Evolutionary conservation across 495 filamentous ascomycete genomes (phyloP).

Genomic region (Talaromyces trachyspermus): DNA sequence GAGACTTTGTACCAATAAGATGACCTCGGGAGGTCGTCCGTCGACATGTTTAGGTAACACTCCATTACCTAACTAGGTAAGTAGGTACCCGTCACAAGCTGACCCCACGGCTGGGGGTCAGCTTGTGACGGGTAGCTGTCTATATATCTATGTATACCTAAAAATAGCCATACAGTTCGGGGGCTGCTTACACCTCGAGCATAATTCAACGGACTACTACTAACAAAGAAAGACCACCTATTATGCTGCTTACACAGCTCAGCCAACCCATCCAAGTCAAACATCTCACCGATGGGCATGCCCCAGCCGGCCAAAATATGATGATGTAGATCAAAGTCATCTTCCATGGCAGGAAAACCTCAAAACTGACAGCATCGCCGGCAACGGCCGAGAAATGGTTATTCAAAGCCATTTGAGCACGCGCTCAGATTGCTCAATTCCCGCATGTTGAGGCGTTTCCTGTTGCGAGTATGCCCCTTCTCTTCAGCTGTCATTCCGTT

Average conservation of each 20-base stretch:
- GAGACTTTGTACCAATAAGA: too few species aligned
- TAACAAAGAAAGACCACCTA: conserved; percentile 67
- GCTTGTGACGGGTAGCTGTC: too few species aligned
- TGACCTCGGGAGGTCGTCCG: too few species aligned
- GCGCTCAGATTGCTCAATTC: conserved; percentile 56
- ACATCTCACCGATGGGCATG: conserved; percentile 58
- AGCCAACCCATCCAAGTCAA: conserved; percentile 52
- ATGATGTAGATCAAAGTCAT: conserved; percentile 52
- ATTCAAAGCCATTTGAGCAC: conserved; percentile 61
- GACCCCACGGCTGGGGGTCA: too few species aligned
- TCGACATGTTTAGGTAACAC: too few species aligned
- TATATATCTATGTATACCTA: too few species aligned
- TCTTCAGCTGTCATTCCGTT: conserved; percentile 30
- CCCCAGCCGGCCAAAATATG: conserved; percentile 63
- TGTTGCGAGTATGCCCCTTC: conserved; percentile 28
- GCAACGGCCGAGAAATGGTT: conserved; percentile 62
- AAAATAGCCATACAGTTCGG: conserved; percentile 44
- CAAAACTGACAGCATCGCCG: conserved; percentile 59
- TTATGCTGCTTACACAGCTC: conserved; percentile 44
- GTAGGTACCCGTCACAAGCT: too few species aligned
- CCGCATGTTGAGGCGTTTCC: conserved; percentile 45
- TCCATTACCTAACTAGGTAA: too few species aligned
- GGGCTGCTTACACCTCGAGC: conserved; percentile 35
- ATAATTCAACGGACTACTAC: conserved; percentile 56
- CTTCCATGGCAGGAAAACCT: conserved; percentile 46